Conservation (phyloP, 805 yeast species). For the Teunomyces gatunensis region DNA sequence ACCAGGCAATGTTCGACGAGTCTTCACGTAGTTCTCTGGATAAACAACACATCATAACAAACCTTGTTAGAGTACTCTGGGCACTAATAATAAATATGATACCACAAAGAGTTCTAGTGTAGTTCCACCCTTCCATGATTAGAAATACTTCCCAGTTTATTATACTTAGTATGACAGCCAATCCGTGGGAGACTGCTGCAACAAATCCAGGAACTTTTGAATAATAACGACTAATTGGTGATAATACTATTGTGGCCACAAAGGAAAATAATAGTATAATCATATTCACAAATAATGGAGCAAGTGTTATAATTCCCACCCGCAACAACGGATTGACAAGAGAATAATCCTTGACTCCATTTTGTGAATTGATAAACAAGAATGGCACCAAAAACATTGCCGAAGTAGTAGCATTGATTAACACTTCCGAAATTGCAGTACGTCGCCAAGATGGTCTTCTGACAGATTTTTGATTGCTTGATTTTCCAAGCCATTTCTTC, state of each 20-base stretch:
- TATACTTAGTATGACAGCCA: constrained; percentile 32
- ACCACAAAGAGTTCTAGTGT: constrained; percentile 37
- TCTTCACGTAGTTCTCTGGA: constrained; percentile 44
- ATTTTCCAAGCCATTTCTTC: constrained; percentile 1
- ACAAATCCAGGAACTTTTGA: constrained; percentile 20
- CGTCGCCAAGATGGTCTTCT: constrained; percentile 1
- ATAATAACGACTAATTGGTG: constrained; percentile 33
- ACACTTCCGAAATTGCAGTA: constrained; percentile 5
- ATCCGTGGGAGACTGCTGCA: constrained; percentile 40
- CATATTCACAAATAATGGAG: constrained; percentile 47
- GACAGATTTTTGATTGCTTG: not conserved
- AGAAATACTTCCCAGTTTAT: constrained; percentile 35
- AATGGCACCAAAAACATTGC: constrained; percentile 53
- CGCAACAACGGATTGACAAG: constrained; percentile 57
- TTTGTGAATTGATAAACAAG: constrained; percentile 81
- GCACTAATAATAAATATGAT: constrained; percentile 35
- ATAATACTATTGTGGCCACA: constrained; percentile 35
- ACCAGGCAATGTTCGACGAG: constrained; percentile 47
- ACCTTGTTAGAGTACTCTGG: constrained; percentile 35
- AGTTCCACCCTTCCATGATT: constrained; percentile 42
- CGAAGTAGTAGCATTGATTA: constrained; percentile 1
- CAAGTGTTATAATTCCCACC: constrained; percentile 48
- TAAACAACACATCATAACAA: constrained; percentile 28
- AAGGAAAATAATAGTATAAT: constrained; percentile 30
- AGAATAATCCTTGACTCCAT: constrained; percentile 54